Evolutionary conservation across 345 rosid species (phyloP), one percentile per base, ranked within the genome.

Genomic region (Brassica nigra): DNA sequence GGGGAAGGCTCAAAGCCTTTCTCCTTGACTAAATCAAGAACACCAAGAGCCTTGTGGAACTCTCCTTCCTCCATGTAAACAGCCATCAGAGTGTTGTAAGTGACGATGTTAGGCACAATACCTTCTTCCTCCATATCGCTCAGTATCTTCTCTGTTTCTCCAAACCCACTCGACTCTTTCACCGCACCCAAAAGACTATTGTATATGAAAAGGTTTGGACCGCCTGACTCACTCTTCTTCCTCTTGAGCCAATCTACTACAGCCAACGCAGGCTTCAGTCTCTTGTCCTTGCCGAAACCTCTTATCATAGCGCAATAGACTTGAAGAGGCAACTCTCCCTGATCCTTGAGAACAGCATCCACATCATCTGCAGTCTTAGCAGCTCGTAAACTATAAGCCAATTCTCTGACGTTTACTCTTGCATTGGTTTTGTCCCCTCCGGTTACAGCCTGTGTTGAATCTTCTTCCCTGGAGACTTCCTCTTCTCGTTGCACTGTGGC

Each of bases 181-280:
- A 88, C 82, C 0, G 88, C 98, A 80, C 89, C 91, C 85, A 93
- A 84, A 70, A 95, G 85, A 73, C 93, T 87, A 69, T 91, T 91
- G 66, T 91, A 90, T 81, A 92, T 81, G 80, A 87, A 90, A 55
- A 87, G 86, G 77, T 93, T 90, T 5, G 98, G 98, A 78, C 88
- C 87, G 42, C 42, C 27, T 23, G 27, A 23, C 83, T 90, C 92
- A 49, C 72, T 87, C 84, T 89, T 88, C 88, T 87, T 91, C 83
- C 81, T 87, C 85, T 87, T 88, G 59, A 95, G 94, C 97, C 98
- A 95, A 68, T 86, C 88, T 68, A 93, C 89, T 62, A 95, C 85
- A 1, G 97, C 94, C 70, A 91, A 42, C 1, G 98, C 93, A 75
- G 90, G 84, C 33, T 84, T 81, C 76, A 91, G 65, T 77, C 72